These are phyloP conservation scores for Entelexis sorbosivorans DNA, from an alignment of 1,139 yeast species.

Conservation along the genomic window DNA sequence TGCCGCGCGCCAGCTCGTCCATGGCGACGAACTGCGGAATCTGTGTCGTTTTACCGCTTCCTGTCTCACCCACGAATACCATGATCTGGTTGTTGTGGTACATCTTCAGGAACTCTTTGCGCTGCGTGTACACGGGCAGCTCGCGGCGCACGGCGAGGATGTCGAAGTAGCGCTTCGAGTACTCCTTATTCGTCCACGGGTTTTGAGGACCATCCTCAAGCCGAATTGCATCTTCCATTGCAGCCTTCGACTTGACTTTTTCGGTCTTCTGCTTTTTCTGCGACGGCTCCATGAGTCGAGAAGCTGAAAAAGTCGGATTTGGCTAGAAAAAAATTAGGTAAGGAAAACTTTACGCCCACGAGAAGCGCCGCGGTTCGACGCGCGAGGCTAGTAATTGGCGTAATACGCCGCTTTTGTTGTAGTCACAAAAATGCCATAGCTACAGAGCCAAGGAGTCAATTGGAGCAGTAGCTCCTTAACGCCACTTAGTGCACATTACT, in stretches of 20 bases:
- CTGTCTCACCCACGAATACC: conserved; percentile 98
- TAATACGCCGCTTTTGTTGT: no score
- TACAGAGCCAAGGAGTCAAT: no score
- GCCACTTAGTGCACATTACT: no score
- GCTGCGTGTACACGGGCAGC: conserved; percentile 87
- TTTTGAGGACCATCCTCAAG: conserved; percentile 54
- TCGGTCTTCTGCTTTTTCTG: conserved; percentile 14
- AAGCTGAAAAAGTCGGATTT: background rate
- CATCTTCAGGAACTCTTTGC: conserved; percentile 72
- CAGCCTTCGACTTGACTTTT: conserved; percentile 37
- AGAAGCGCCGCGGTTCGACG: no score
- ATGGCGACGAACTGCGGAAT: conserved; percentile 90
- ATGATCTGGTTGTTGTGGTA: conserved; percentile 84
- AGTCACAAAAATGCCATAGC: no score
- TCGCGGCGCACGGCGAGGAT: conserved; percentile 71
- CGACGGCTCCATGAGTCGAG: conserved; percentile 13
- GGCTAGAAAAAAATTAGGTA: conserved; percentile 10
- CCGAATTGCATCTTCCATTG: conserved; percentile 52
- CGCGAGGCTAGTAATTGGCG: no score
- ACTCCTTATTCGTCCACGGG: conserved; percentile 64
- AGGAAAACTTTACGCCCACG: background rate
- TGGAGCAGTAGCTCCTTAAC: no score
- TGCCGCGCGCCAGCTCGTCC: conserved; percentile 74
- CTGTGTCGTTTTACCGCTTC: conserved; percentile 96
- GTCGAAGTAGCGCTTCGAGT: conserved; percentile 57